phyloP scores from a whole-genome alignment of 306 rosid species.

The Medicago lupulina region DNA sequence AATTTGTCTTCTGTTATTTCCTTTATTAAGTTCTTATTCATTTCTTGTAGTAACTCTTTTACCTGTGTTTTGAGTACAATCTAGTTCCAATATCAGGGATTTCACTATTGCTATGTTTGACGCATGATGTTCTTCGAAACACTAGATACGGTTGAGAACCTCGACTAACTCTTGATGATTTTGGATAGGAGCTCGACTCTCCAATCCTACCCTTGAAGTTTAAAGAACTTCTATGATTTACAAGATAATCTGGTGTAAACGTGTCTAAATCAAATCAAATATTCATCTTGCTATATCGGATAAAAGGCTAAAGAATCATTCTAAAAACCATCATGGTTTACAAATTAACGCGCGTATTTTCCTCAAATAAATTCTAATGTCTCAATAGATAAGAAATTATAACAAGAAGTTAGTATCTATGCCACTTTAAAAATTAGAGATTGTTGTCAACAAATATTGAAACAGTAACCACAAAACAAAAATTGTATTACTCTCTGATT shows the following conservation, averaged over 20 bases:
- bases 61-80: slow-evolving; percentile 53
- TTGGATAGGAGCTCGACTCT: no score
- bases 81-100: slow-evolving; percentile 63
- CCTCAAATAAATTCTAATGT: slow-evolving; percentile 15
- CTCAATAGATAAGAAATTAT: not conserved
- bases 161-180: slow-evolving; percentile 57
- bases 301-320: slow-evolving; percentile 12
- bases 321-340: not conserved
- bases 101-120: slow-evolving; percentile 52
- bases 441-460: no score
- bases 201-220: no score
- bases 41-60: slow-evolving; percentile 51
- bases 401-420: no score
- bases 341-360: not conserved
- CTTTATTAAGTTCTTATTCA: slow-evolving; percentile 53
- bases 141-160: slow-evolving; percentile 64
- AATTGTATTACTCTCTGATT: no score
- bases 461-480: no score
- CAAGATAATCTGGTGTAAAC: slow-evolving; percentile 39
- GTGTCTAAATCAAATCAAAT: slow-evolving; percentile 43
- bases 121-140: slow-evolving; percentile 64
- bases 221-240: no score
- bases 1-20: slow-evolving; percentile 45
- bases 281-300: slow-evolving; percentile 15
- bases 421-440: no score